These are phyloP conservation scores for Lactarius akahatsu DNA, from an alignment of 768 basidiomycete genomes.

Conservation along the genomic window DNA sequence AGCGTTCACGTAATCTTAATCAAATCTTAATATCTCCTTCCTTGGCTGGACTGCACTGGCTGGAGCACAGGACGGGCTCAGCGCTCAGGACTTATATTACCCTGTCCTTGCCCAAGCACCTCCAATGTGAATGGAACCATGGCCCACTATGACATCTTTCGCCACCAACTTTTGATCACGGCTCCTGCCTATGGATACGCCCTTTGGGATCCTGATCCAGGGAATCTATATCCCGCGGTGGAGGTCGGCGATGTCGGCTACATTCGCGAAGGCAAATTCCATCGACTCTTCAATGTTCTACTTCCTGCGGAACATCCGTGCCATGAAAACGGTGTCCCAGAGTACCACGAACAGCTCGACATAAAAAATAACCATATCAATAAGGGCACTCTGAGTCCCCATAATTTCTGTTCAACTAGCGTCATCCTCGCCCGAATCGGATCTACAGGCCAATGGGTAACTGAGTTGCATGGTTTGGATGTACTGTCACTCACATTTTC, in stretches of 20 bases:
- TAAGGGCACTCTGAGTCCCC: not conserved
- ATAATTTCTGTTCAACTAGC: not conserved
- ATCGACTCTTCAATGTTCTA: not conserved
- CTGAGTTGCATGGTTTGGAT: not conserved
- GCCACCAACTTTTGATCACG: not conserved
- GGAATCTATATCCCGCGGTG: not conserved
- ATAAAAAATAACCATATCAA: not conserved
- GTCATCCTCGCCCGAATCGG: not conserved
- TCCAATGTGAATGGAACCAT: not conserved
- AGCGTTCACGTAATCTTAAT: no score
- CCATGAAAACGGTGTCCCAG: not conserved
- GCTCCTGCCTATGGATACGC: not conserved
- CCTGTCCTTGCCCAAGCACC: no score
- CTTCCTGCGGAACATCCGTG: not conserved
- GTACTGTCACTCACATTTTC: not conserved
- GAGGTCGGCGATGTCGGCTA: not conserved
- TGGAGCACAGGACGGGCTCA: no score
- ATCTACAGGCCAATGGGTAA: not conserved
- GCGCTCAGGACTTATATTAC: no score
- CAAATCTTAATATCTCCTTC: no score
- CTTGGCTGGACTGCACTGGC: no score
- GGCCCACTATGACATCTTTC: not conserved
- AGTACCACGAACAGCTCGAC: not conserved
- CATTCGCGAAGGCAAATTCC: not conserved
- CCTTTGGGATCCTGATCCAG: not conserved